phyloP scores from a whole-genome alignment of 352 stramenopile species.

The Pythium dissotocum region DNA sequence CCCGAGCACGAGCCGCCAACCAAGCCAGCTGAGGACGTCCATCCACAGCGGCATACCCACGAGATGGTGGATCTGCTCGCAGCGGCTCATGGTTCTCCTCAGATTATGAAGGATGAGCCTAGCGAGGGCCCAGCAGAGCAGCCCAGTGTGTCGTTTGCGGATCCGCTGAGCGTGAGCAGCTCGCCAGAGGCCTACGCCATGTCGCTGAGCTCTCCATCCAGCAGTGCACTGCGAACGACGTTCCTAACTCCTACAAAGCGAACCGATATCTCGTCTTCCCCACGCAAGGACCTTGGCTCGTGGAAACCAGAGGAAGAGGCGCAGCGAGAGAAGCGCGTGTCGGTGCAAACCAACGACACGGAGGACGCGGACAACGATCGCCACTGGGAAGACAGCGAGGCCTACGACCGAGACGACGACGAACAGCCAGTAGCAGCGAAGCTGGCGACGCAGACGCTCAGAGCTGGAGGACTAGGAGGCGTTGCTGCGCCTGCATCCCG shows the following conservation, averaged over 20 bases:
- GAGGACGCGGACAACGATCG: slow-evolving; percentile 6
- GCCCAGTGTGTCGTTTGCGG: no score
- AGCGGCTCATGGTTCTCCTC: no score
- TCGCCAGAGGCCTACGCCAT: neutral
- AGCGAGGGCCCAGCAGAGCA: no score
- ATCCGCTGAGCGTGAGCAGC: neutral
- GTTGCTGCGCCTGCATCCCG: neutral
- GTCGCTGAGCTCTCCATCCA: neutral
- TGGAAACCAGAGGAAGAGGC: neutral
- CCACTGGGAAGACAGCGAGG: neutral
- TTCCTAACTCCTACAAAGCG: neutral
- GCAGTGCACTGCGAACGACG: neutral
- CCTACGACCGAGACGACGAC: neutral
- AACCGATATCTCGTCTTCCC: neutral
- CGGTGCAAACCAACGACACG: slow-evolving; percentile 2
- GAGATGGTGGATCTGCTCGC: neutral
- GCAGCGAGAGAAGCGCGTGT: slow-evolving; percentile 1
- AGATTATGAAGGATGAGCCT: no score
- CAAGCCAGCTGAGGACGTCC: no score
- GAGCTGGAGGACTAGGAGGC: neutral
- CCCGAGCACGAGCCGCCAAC: no score
- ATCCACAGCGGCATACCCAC: neutral
- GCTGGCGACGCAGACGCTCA: neutral
- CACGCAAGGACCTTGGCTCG: neutral
- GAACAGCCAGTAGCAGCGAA: neutral